A percentile compares a stretch with the other conserved stretches of the same genome.
These are phyloP conservation scores for Eucalyptus grandis DNA, from an alignment of 345 rosid species.

Conservation along the genomic window DNA sequence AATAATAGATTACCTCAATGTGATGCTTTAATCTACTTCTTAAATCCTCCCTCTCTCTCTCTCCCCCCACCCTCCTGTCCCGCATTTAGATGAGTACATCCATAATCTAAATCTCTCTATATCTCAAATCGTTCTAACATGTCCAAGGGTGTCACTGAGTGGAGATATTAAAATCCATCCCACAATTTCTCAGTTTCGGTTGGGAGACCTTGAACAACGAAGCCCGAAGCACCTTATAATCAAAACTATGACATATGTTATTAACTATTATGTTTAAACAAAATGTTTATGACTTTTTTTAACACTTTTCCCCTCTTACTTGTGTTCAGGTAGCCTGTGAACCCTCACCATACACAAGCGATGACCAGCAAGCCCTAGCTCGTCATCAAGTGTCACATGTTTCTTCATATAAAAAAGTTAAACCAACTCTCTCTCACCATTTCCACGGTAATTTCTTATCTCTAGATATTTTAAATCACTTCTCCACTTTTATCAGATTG, in stretches of 20 bases:
- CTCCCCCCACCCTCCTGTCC: too few relatives aligned
- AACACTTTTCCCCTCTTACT: background rate
- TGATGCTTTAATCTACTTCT: too few relatives aligned
- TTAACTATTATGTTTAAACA: background rate
- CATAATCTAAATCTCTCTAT: background rate
- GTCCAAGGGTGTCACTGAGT: background rate
- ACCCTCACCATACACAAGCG: background rate
- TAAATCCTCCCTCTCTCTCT: background rate
- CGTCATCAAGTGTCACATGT: background rate
- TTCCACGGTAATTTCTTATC: background rate
- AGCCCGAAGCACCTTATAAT: background rate
- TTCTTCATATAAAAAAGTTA: background rate
- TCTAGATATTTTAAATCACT: background rate
- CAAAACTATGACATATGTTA: background rate
- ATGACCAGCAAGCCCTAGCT: background rate
- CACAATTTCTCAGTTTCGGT: background rate
- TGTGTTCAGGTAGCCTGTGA: background rate
- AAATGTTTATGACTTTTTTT: background rate
- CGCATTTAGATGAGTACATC: background rate
- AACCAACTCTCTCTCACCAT: background rate
- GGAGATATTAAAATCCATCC: background rate
- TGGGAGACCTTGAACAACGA: background rate
- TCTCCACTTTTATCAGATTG: too few relatives aligned
- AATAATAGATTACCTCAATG: background rate
- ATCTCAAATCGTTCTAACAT: background rate